Base-by-base conservation (phyloP, 345 rosid species). In the Schrenkiella parvula region DNA sequence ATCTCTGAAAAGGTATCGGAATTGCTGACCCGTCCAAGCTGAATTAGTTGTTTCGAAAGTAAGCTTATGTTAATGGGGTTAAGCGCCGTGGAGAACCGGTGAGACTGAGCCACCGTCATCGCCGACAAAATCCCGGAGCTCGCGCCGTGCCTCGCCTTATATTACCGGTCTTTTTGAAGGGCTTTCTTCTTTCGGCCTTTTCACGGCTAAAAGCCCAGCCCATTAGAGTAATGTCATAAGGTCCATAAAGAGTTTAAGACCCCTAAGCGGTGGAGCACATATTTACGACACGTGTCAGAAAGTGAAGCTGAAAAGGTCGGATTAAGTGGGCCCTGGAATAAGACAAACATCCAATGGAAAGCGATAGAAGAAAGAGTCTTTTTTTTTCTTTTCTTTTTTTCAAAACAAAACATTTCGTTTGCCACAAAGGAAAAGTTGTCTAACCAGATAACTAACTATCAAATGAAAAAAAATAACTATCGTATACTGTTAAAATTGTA, bases 101-200 rank as follows among this genome's bases (percentile, higher is more conserved):
- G 75, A 17, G 64, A 71, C 17, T 54, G 57, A 35, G 68, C 44
- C 15, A 66, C 64, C 84, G 77, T 78, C 77, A 79, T 48, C 59
- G 43, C 66, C 59, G 75, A 28, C 39, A 1, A 54, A 5, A 2
- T 37, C 8, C 70, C 18, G 50, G 64, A 5, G 29, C 61, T 28
- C 44, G 17, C 55, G 72, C 14, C 35, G 66, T 46, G 60, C n/a
- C 18, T 46, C 21, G n/a, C 53, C 17, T 32, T 28, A 19, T 31
- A 8, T 8, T 4, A 34, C 57, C 32, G 1, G 34, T 42, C 17
- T 25, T 6, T 19, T 2, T 28, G 28, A 5, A 10, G 9, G 4
- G 23, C 5, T 13, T 19, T 32, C 19, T 32, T n/a, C 57, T 19
- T n/a, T 28, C 3, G 44, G 62, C 12, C 29, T 2, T 51, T 66